These are phyloP conservation scores for Mucor mucedo DNA, from an alignment of 371 early-diverging fungal genomes.

Conservation along the genomic window DNA sequence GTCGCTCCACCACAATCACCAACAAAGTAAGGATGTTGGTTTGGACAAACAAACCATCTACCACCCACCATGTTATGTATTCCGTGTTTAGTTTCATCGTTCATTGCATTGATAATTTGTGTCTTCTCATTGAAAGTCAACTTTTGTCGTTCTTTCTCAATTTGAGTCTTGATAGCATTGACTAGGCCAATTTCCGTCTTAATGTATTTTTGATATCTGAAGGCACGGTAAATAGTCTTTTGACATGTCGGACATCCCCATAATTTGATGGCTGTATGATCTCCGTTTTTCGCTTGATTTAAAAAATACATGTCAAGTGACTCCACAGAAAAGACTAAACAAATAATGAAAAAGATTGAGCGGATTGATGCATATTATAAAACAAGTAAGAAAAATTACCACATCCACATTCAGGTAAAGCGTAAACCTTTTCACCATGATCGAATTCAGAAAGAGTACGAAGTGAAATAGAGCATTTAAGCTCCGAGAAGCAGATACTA, in stretches of 20 bases:
- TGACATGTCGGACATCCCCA: slow-evolving; percentile 57
- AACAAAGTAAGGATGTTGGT: slow-evolving; percentile 56
- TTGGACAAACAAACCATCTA: slow-evolving; percentile 58
- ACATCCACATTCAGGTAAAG: slow-evolving; percentile 57
- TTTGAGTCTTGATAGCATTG: slow-evolving; percentile 44
- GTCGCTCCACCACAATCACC: slow-evolving; percentile 62
- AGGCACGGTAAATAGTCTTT: slow-evolving; percentile 44
- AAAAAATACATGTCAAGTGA: slow-evolving; percentile 47
- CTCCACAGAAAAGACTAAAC: slow-evolving; percentile 46
- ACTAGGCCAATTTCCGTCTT: slow-evolving; percentile 49
- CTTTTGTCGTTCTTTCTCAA: slow-evolving; percentile 34
- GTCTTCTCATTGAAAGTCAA: slow-evolving; percentile 35
- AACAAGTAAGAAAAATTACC: slow-evolving; percentile 30
- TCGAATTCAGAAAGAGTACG: slow-evolving; percentile 44
- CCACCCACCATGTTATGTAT: slow-evolving; percentile 51
- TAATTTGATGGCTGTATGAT: slow-evolving; percentile 51
- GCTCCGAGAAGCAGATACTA: slow-evolving; percentile 29
- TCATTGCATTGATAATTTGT: slow-evolving; percentile 54
- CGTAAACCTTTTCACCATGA: slow-evolving; percentile 35
- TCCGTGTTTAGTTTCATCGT: slow-evolving; percentile 38
- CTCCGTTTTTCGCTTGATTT: slow-evolving; percentile 44
- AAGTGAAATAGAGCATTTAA: slow-evolving; percentile 45
- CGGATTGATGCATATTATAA: neutral
- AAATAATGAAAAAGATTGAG: neutral
- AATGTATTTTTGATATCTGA: slow-evolving; percentile 47